Evolutionary conservation across 495 filamentous ascomycete genomes (phyloP).

Genomic region (Pyrenopolyporus hunteri): DNA sequence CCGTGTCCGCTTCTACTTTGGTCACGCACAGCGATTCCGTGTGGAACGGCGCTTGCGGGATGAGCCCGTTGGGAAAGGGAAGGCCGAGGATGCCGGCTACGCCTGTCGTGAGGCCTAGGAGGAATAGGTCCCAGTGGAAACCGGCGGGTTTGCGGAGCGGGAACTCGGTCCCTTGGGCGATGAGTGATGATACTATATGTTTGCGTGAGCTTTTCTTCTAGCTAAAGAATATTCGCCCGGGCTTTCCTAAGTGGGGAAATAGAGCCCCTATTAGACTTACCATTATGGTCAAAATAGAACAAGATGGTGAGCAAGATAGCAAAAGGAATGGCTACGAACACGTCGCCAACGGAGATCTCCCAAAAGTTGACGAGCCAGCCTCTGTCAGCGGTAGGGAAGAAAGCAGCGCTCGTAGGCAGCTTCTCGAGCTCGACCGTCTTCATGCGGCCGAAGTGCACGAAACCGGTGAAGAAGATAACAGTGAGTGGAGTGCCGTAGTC

Average conservation of each 20-base stretch:
- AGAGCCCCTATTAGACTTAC: constrained; percentile 51
- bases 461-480: constrained; percentile 86
- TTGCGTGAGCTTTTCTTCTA: constrained; percentile 8
- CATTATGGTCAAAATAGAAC: constrained; percentile 94
- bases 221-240: not conserved
- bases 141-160: constrained; percentile 90
- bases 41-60: constrained; percentile 93
- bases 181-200: constrained; percentile 74
- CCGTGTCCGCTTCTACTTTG: constrained; percentile 61
- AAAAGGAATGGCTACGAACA: constrained; percentile 90
- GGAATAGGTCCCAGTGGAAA: constrained; percentile 96
- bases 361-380: constrained; percentile 89
- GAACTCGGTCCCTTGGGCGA: constrained; percentile 91
- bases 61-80: constrained; percentile 90
- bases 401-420: constrained; percentile 75
- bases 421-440: constrained; percentile 64
- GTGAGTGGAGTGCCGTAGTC: constrained; percentile 86
- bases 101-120: constrained; percentile 86
- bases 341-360: constrained; percentile 73
- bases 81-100: constrained; percentile 84
- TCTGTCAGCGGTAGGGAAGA: constrained; percentile 79
- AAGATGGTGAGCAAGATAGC: constrained; percentile 83
- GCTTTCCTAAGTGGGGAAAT: no score
- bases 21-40: constrained; percentile 83
- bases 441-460: constrained; percentile 85